Conservation (phyloP, 305 asterid genomes). For the Solanum aculeatissimum region DNA sequence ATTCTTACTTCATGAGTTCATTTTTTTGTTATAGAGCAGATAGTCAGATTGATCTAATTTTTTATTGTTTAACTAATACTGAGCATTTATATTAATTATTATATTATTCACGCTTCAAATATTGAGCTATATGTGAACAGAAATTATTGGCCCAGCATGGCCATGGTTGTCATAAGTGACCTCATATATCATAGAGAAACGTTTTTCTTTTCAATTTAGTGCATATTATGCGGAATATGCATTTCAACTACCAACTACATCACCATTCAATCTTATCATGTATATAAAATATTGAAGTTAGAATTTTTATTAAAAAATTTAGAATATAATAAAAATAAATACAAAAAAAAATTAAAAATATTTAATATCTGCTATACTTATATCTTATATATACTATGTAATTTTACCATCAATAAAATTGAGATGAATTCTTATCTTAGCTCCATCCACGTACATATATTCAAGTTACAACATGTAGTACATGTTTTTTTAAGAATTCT, state of each 20-base stretch:
- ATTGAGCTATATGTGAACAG: no score
- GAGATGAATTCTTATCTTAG: background rate
- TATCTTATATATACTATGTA: background rate
- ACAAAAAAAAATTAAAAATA: background rate
- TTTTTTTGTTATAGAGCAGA: no score
- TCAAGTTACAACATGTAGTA: background rate
- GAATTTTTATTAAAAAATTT: background rate
- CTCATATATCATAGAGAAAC: background rate
- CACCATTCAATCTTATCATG: background rate
- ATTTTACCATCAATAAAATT: background rate
- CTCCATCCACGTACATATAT: background rate
- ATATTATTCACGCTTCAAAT: background rate
- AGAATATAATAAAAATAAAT: background rate
- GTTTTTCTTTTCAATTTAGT: background rate
- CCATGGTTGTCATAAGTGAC: background rate
- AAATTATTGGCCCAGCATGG: background rate
- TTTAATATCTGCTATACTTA: background rate
- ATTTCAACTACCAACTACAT: background rate
- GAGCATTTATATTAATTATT: background rate
- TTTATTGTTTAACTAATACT: background rate
- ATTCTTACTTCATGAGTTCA: background rate
- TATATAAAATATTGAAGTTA: background rate
- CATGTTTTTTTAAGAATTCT: background rate
- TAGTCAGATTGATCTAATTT: background rate
- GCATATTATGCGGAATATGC: background rate